A percentile compares a stretch with the other conserved stretches of the same genome.
Evolutionary conservation across 176 grass and related monocot species (phyloP).

Genomic region (Lolium multiflorum): DNA sequence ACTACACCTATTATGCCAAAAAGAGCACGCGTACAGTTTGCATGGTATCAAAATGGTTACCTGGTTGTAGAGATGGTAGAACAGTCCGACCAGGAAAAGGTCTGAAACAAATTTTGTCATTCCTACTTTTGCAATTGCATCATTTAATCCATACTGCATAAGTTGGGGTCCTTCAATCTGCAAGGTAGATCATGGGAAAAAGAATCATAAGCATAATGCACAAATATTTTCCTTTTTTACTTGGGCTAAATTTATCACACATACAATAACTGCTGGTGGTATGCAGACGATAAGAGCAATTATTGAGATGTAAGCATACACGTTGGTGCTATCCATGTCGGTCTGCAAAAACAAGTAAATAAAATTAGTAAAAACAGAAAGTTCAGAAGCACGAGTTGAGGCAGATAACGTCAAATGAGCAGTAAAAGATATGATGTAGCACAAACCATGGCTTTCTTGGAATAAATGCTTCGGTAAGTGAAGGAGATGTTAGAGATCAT

Average conservation of each 20-base stretch:
- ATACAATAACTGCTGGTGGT: constrained; percentile 88
- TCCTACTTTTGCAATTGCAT: constrained; percentile 93
- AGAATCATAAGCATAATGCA: constrained; percentile 20
- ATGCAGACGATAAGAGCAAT: constrained; percentile 97
- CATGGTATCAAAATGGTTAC: constrained; percentile 48
- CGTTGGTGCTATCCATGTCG: constrained; percentile 99
- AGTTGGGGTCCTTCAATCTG: constrained; percentile 93
- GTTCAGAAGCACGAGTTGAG: background rate
- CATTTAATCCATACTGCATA: constrained; percentile 75
- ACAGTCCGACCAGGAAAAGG: constrained; percentile 92
- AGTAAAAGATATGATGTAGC: constrained; percentile 33
- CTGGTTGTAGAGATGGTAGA: constrained; percentile 99
- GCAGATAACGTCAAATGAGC: background rate
- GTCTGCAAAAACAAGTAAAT: constrained; percentile 73
- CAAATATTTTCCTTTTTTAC: background rate
- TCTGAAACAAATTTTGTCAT: constrained; percentile 76
- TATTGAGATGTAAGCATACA: constrained; percentile 96
- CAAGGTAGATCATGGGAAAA: constrained; percentile 29
- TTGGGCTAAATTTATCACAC: constrained; percentile 38
- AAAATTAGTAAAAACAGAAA: constrained; percentile 4
- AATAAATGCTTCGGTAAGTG: constrained; percentile 99
- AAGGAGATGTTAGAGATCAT: constrained; percentile 99
- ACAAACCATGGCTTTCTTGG: constrained; percentile 99
- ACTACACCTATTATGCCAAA: background rate
- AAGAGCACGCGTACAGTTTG: constrained; percentile 26